Evolutionary conservation across 2,329 filamentous ascomycete genomes (phyloP).

Genomic region (Penicillium sp.): DNA sequence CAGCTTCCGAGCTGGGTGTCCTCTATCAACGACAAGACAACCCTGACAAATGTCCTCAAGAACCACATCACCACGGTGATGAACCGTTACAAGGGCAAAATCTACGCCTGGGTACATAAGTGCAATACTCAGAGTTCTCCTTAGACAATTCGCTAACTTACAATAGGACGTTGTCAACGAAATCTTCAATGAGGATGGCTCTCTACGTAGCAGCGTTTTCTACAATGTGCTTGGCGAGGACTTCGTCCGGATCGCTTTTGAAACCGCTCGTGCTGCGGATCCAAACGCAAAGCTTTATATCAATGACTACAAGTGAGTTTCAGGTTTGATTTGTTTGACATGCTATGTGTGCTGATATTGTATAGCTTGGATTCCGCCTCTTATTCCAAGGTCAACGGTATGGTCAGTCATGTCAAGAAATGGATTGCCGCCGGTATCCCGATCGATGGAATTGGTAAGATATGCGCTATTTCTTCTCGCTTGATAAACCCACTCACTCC

Average conservation of each 20-base stretch:
- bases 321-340: too few relatives aligned
- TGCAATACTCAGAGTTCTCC: too few relatives aligned
- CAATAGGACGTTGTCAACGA: constrained; percentile 37
- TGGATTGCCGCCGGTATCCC: constrained; percentile 66
- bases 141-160: not conserved
- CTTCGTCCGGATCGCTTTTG: constrained; percentile 72
- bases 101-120: constrained; percentile 44
- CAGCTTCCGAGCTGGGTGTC: constrained; percentile 35
- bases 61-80: constrained; percentile 43
- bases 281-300: constrained; percentile 73
- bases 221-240: constrained; percentile 70
- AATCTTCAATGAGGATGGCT: constrained; percentile 58
- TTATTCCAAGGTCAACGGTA: constrained; percentile 61
- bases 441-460: constrained; percentile 64
- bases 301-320: constrained; percentile 67
- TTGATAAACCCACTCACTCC: too few relatives aligned
- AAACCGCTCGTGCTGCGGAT: constrained; percentile 68
- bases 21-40: constrained; percentile 45
- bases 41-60: constrained; percentile 60
- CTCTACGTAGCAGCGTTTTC: constrained; percentile 65
- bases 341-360: constrained; percentile 15
- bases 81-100: constrained; percentile 38
- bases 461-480: not conserved
- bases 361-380: constrained; percentile 67
- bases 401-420: constrained; percentile 64